These are phyloP conservation scores for Trichoderma atrobrunneum DNA, from an alignment of 2,329 filamentous ascomycete species.

Conservation along the genomic window DNA sequence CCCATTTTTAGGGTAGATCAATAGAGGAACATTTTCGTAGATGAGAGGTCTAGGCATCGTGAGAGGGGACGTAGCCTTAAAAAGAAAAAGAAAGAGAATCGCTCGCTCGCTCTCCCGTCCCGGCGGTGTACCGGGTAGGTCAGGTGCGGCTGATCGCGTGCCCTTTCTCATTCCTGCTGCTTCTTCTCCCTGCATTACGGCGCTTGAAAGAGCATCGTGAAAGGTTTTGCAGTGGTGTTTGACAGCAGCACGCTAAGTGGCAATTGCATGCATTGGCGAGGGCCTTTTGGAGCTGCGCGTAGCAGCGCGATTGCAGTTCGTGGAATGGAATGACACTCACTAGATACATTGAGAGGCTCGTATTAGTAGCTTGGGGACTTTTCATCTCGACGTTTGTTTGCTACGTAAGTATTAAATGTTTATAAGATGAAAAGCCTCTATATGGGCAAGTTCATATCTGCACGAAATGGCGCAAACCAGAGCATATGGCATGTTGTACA, in stretches of 20 bases:
- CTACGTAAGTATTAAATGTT: too few relatives aligned
- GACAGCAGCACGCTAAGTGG: background rate
- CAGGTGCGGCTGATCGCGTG: constrained; percentile 11
- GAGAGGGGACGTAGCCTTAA: background rate
- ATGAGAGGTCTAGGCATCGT: background rate
- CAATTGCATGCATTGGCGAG: background rate
- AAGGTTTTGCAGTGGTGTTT: background rate
- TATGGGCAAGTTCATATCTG: background rate
- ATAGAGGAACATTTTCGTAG: background rate
- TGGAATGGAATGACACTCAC: background rate
- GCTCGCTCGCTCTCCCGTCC: background rate
- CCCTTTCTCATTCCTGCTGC: background rate
- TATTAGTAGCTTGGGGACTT: background rate
- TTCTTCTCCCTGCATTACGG: constrained; percentile 4
- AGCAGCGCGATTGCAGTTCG: background rate
- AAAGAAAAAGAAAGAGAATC: background rate
- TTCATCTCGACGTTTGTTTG: too few relatives aligned
- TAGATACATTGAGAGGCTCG: background rate
- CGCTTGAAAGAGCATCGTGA: background rate
- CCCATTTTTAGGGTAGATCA: background rate
- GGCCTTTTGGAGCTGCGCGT: background rate
- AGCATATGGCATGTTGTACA: background rate
- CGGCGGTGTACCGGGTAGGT: constrained; percentile 4
- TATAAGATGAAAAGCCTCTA: background rate
- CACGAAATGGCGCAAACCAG: background rate